Evolutionary conservation across 768 basidiomycete species (phyloP).

Genomic region (Gloeostereum incarnatum): DNA sequence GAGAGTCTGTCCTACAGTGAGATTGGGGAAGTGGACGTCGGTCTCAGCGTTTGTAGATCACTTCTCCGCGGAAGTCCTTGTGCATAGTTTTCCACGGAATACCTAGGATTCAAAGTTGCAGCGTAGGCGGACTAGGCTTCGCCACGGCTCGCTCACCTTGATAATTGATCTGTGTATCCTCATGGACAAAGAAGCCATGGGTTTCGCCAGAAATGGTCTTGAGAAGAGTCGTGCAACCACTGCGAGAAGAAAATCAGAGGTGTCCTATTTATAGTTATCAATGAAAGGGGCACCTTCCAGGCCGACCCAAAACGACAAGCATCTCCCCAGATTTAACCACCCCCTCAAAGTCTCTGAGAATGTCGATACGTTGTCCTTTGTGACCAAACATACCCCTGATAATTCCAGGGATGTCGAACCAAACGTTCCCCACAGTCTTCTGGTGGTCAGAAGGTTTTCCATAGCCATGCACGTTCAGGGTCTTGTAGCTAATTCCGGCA

Average conservation of each 20-base stretch:
- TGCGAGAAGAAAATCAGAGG: no score
- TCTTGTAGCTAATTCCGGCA: constrained; percentile 24
- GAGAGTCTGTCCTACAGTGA: constrained; percentile 38
- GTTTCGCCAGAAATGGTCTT: constrained; percentile 35
- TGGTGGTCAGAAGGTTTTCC: constrained; percentile 26
- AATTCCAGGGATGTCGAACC: constrained; percentile 9
- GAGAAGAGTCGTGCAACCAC: constrained; percentile 23
- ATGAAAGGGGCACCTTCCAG: constrained; percentile 25
- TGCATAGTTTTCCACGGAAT: constrained; percentile 31
- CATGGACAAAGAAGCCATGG: constrained; percentile 21
- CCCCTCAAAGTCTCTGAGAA: constrained; percentile 38
- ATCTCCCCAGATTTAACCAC: constrained; percentile 39
- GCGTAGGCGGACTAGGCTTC: not conserved
- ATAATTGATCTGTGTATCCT: constrained; percentile 33
- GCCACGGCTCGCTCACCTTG: constrained; percentile 9
- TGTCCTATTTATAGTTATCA: no score
- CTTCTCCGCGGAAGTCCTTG: constrained; percentile 34
- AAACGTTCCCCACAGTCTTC: constrained; percentile 25
- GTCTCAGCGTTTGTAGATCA: constrained; percentile 29
- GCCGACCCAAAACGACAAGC: constrained; percentile 34
- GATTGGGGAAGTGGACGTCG: constrained; percentile 39
- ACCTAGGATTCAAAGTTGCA: constrained; percentile 17
- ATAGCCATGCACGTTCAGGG: constrained; percentile 21
- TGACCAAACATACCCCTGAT: constrained; percentile 12
- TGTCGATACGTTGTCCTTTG: constrained; percentile 15